Evolutionary conservation across 495 filamentous ascomycete genomes (phyloP), one percentile per base, ranked within the genome.

Genomic region (Penicillium ochrochloron): DNA sequence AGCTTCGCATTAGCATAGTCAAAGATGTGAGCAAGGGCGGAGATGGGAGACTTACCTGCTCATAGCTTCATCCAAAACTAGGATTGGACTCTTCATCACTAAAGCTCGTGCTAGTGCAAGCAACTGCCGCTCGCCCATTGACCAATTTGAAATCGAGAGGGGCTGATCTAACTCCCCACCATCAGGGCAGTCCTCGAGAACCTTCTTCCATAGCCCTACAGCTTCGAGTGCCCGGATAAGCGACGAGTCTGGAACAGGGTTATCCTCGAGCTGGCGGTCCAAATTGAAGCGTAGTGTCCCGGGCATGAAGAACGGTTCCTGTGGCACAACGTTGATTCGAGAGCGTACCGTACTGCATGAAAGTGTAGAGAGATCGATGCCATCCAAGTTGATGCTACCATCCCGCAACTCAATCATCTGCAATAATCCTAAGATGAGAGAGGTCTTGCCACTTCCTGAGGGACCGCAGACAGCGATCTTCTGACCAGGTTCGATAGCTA

Each of bases 241-340:
- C 11, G 21, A 17, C 23, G 39, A 48, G 15, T 71, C 66, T 3
- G 63, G 37, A n/a, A 59, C 31, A 0, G 8, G 21, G 0, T 25
- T 27, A 39, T 50, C 72, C 25, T 74, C 74, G 57, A 82, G 37
- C 19, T 46, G 10, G 44, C 31, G 27, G 71, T 85, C 80, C 1
- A 84, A 62, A 59, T 88, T 86, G 27, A 80, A 59, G 0, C 77
- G 68, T 3, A 85, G 64, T 0, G 79, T 78, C 2, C 78, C 81
- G 0, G 83, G 80, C 1, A 89, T 59, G 8, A 85, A 51, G 66
- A 86, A 83, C 0, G 85, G 75, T 12, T 85, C 77, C 51, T 89
- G 85, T 15, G 87, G 81, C 2, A 87, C 62, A 9, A 71, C 73
- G 42, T 75, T 78, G 33, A 82, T 56, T 2, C 71, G 66, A 0